Evolutionary conservation across 768 basidiomycete genomes (phyloP), one percentile per base, ranked within the genome.

Genomic region (Boletus rufocinnamomeus): DNA sequence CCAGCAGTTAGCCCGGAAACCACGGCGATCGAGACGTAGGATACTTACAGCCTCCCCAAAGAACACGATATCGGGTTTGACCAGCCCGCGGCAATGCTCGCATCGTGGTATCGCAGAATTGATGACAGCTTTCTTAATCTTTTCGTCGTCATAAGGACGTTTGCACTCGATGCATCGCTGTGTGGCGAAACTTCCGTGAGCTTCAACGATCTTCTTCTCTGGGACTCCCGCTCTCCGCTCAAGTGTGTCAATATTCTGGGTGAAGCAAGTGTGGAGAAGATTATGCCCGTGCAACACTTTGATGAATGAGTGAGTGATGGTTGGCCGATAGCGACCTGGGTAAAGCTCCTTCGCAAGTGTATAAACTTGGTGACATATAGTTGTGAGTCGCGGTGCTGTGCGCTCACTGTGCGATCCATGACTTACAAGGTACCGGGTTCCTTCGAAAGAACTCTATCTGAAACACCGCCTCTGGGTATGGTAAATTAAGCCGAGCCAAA

Each of bases 401-500:
- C 11, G 23, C 45, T 38, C 23, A 43, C 43, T 27, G 2, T n/a
- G 21, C 27, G 23, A 48, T 37, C 40, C 11, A 32, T 28, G 14
- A 70, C 86, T 59, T 66, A 91, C 91, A 93, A 34, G 93, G 91
- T 17, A 84, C 76, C 4, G 93, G 94, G 60, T 92, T 91, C 45
- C 75, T 69, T 63, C 84, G 79, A 78, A 98, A 95, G 76, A 87
- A 98, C 50, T 78, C 77, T 66, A 98, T 89, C 63, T 98, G 91
- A 66, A 98, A 98, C 32, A 98, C 95, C 0, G 95, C 95, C 68
- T 98, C 95, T 0, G 95, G 94, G 66, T 89, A 86, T n/a, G 94
- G 95, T 16, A 93, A 80, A 19, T 88, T 88, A 44, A 93, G 74
- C 60, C 85, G 79, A 28, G 86, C 84, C 34, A 93, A 80, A 67